phyloP scores from a whole-genome alignment of 225 moss, liverwort and hornwort species.

The Neckera pumila region DNA sequence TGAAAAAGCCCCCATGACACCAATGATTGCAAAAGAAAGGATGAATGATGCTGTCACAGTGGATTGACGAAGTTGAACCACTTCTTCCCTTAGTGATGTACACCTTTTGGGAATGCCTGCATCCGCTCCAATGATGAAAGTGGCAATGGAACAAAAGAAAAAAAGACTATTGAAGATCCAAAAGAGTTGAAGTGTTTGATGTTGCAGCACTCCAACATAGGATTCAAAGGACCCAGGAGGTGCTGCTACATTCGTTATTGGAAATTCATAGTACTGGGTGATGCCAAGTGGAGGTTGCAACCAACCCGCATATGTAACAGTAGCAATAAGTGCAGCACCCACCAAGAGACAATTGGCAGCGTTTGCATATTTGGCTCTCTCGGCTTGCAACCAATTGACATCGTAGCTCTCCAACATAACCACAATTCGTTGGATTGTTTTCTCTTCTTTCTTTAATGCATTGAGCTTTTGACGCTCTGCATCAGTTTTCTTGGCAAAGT shows the following conservation, averaged over 20 bases:
- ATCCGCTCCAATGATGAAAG: neutral
- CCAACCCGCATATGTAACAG: neutral
- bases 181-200: neutral
- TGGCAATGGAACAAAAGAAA: neutral
- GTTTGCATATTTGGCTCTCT: neutral
- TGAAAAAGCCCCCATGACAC: neutral
- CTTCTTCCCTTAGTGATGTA: neutral
- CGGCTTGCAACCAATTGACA: neutral
- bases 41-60: neutral
- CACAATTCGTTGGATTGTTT: neutral
- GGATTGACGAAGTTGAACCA: neutral
- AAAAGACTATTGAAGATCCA: neutral
- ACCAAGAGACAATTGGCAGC: neutral
- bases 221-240: neutral
- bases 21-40: neutral
- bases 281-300: neutral
- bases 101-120: neutral
- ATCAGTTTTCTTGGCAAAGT: neutral
- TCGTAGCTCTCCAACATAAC: neutral
- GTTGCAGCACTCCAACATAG: neutral
- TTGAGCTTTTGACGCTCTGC: fast-evolving
- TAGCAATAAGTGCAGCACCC: neutral
- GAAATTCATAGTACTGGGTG: neutral
- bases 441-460: neutral
- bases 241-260: neutral